Evolutionary conservation across 495 filamentous ascomycete genomes (phyloP), one percentile per base, ranked within the genome.

Genomic region (Daldinia bambusicola): DNA sequence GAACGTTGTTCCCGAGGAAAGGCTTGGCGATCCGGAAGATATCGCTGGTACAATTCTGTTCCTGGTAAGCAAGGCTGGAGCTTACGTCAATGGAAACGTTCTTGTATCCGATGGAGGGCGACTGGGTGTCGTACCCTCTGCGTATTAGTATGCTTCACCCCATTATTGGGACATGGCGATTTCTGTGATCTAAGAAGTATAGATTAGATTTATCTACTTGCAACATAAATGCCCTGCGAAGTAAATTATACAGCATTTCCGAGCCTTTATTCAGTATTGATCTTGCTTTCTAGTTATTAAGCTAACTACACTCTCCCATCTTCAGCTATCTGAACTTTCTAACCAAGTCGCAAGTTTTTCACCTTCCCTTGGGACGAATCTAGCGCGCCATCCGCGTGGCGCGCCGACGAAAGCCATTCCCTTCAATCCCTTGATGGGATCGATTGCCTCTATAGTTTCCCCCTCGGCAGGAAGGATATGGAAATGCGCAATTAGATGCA

Each of bases 401-500:
- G 67, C 64, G 30, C 55, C 61, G 3, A 65, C 67, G 20, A 65
- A 70, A 12, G 43, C 32, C 37, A 56, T 61, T 0, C 61, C 68
- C 10, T 62, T 56, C 5, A 70, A n/a, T 20, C 68, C 68, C 20
- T 61, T 61, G 20, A 70, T 50, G 5, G 62, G 61, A 52, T 70
- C 62, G 14, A 58, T 66, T 31, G 62, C 62, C 12, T 70, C 62
- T 12, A 37, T 48, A 4, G 56, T 61, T 26, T 70, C 68, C 14
- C 62, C 68, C 38, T 61, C 68, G 1, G 62, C 62, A 10, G 68
- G 68, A n/a, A 70, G 31, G 31, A 70, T 70, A 51, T 38, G 77
- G 34, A 93, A 93, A 0, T 89, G 89, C 6, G 83, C 85, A 69
- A 93, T 89, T 22, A 93, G 77, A n/a, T 90, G 81, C 32, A 92